Percentiles rank a stretch among this genome's conserved stretches.
Conservation (phyloP, 1,284 basidiomycete species). For the Sporisorium graminicola region DNA sequence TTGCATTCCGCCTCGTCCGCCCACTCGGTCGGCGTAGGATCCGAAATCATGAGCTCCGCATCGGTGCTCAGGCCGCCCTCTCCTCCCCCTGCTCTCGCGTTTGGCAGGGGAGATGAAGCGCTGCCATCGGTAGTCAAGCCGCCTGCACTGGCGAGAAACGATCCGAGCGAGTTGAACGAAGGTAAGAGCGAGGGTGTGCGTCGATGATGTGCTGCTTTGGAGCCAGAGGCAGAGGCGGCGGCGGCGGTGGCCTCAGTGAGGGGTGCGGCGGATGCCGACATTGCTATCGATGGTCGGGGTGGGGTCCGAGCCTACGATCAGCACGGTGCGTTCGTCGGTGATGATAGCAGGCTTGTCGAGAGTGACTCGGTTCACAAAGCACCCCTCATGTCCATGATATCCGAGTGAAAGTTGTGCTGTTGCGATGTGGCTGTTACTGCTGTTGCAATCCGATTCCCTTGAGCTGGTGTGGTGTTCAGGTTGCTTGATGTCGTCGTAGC, state of each 20-base stretch:
- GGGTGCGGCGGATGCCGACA: not conserved
- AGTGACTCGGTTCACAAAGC: no score
- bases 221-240: not conserved
- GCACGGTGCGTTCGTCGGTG: no score
- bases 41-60: slow-evolving; percentile 41
- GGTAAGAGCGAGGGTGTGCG: slow-evolving; percentile 41
- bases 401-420: no score
- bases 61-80: slow-evolving; percentile 26
- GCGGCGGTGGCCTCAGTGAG: not conserved
- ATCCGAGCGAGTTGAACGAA: slow-evolving; percentile 41
- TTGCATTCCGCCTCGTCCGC: slow-evolving; percentile 33
- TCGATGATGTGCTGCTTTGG: slow-evolving; percentile 7
- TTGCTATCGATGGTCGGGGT: not conserved
- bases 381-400: no score
- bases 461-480: no score
- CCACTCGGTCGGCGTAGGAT: slow-evolving; percentile 41
- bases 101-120: not conserved
- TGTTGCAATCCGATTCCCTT: not conserved
- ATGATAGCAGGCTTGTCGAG: no score
- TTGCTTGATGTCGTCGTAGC: no score
- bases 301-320: no score
- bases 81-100: slow-evolving; percentile 2
- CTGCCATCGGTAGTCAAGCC: slow-evolving; percentile 1
- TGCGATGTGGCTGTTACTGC: not conserved
- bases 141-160: slow-evolving; percentile 32